Percentiles rank a stretch among this genome's conserved stretches.
Evolutionary conservation across 139 green algal species (phyloP).

Genomic region (Chlamydomonas sp.): DNA sequence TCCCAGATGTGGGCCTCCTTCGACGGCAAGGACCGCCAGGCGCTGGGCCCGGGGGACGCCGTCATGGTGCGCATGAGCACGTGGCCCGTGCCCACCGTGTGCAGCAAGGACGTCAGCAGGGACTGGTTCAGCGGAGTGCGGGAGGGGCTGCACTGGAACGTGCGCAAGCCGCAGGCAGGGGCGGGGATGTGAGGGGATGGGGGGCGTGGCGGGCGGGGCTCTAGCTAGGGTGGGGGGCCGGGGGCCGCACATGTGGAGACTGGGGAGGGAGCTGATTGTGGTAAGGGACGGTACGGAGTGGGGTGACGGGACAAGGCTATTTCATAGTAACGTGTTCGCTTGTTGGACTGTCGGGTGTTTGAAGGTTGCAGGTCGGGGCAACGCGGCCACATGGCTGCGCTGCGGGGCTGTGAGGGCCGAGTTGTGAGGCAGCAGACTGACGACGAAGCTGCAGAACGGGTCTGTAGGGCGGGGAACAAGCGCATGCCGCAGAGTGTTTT

Average conservation of each 20-base stretch:
- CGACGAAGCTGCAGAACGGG: no score
- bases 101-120: slow-evolving; percentile 63
- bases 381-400: no score
- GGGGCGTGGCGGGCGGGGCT: neutral
- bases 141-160: slow-evolving; percentile 84
- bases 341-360: no score
- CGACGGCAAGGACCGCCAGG: slow-evolving; percentile 90
- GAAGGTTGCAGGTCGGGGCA: no score
- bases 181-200: slow-evolving; percentile 44
- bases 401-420: no score
- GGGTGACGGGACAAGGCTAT: no score
- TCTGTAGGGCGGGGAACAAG: no score
- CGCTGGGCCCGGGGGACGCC: slow-evolving; percentile 56
- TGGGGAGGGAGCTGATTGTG: no score
- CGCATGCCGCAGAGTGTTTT: no score
- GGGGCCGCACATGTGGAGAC: neutral
- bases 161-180: slow-evolving; percentile 65
- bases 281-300: no score
- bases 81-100: slow-evolving; percentile 73
- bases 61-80: slow-evolving; percentile 74
- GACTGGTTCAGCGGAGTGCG: slow-evolving; percentile 87
- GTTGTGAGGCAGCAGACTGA: no score
- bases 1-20: slow-evolving; percentile 88
- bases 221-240: neutral
- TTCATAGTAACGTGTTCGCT: no score